Conservation (phyloP, 2,329 filamentous ascomycete genomes). For the Alternaria triticimaculans region DNA sequence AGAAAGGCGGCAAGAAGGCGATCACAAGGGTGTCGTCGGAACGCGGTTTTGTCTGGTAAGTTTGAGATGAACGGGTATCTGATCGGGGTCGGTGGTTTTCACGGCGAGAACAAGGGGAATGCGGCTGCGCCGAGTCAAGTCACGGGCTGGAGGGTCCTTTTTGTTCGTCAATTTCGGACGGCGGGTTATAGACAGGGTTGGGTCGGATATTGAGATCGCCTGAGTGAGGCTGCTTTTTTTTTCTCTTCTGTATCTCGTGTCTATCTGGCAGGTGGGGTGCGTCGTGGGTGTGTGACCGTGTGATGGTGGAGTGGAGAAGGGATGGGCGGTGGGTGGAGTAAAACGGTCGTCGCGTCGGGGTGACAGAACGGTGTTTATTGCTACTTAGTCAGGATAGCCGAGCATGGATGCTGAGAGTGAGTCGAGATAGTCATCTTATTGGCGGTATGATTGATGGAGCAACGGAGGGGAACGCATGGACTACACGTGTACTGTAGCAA, state of each 20-base stretch:
- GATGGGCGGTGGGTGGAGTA: not conserved
- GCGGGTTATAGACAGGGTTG: not conserved
- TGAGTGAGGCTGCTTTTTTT: not conserved
- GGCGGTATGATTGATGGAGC: not conserved
- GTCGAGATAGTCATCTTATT: not conserved
- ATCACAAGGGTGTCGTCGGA: not conserved
- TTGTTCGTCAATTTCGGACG: not conserved
- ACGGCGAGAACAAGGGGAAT: not conserved
- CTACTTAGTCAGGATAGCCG: not conserved
- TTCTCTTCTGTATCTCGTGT: not conserved
- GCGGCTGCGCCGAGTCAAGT: not conserved
- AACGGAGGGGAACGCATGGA: not conserved
- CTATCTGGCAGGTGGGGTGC: not conserved
- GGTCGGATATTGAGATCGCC: not conserved
- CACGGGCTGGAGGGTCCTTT: not conserved
- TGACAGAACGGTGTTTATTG: not conserved
- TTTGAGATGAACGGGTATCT: slow-evolving; percentile 1
- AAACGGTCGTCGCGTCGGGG: not conserved
- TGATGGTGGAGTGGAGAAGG: not conserved
- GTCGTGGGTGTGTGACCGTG: not conserved
- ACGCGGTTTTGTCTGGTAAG: not conserved
- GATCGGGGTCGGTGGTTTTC: not conserved
- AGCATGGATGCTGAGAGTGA: not conserved
- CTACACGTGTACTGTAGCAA: not conserved
- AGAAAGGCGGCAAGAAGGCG: not conserved